Base-by-base conservation (phyloP, 306 rosid genomes). In the Medicago ruthenica region DNA sequence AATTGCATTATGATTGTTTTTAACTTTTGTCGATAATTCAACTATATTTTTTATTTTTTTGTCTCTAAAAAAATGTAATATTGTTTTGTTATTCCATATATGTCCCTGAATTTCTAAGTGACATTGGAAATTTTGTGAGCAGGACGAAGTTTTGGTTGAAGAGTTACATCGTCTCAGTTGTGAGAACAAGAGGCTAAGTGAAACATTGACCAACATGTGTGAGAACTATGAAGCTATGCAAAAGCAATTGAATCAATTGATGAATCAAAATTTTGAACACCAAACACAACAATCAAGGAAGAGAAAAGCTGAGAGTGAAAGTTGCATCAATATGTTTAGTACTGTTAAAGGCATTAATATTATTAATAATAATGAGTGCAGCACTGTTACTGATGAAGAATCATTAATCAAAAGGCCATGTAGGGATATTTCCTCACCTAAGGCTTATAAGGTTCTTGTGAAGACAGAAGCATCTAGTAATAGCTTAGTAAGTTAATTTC, bases 181-280 rank as follows among this genome's bases (percentile, higher is more conserved):
- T 3, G 98, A 94, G 88, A 94, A 91, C 67, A 83, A 78, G 86
- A 88, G 59, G 77, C 88, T 94, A 20, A 80, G 61, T 1, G 78
- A 87, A 70, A 80, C 9, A 78, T 16, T 93, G 70, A 80, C 66
- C 4, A 50, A 67, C 7, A 48, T 93, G 84, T 69, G 78, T 14
- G 85, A 86, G 64, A 85, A 74, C 34, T 94, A 82, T 76, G 47
- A 70, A 7, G 79, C 70, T 66, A 40, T 94, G 83, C 78, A 85
- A 22, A 77, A 74, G 24, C 88, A 85, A 4, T 72, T 88, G 62
- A 73, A 4, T 72, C 82, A 85, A 69, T 73, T 86, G 82, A 73
- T 71, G 68, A 74, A 47, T 71, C 58, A 65, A 0, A 75, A 51
- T 65, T 13, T 68, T 7, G 83, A 79, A 37, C 24, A 63, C 53